Percentiles rank a stretch among this genome's conserved stretches.
Evolutionary conservation across 1,284 basidiomycete species (phyloP).

Genomic region (Apiotrichum laibachii): DNA sequence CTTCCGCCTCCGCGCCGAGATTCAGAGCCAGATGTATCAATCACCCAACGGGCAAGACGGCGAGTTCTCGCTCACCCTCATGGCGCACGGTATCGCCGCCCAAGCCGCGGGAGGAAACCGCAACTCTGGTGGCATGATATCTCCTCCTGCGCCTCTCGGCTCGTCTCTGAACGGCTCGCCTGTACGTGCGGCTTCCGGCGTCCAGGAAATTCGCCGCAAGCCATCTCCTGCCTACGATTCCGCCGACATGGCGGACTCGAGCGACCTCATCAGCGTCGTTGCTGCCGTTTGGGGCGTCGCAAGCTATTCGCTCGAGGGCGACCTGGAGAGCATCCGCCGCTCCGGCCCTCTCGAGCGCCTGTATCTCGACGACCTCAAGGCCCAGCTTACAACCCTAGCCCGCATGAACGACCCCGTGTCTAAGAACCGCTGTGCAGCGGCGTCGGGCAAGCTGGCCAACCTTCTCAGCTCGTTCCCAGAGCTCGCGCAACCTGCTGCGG

Average conservation of each 20-base stretch:
- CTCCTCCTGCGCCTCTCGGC: too few species aligned
- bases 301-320: slow-evolving; percentile 31
- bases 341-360: slow-evolving; percentile 39
- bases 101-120: neutral
- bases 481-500: slow-evolving; percentile 24
- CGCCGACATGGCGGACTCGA: slow-evolving; percentile 13
- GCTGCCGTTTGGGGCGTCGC: slow-evolving; percentile 41
- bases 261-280: slow-evolving; percentile 31
- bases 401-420: slow-evolving; percentile 23
- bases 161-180: too few species aligned
- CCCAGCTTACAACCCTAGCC: slow-evolving; percentile 27
- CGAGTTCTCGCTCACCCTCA: slow-evolving; percentile 10
- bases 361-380: slow-evolving; percentile 45
- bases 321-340: slow-evolving; percentile 33
- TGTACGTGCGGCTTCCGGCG: too few species aligned
- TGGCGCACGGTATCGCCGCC: slow-evolving; percentile 7
- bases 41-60: slow-evolving; percentile 1
- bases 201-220: slow-evolving; percentile 26
- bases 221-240: slow-evolving; percentile 26
- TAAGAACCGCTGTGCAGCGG: slow-evolving; percentile 25
- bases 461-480: slow-evolving; percentile 35
- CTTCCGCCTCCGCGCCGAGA: slow-evolving; percentile 45
- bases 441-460: slow-evolving; percentile 22
- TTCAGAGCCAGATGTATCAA: slow-evolving; percentile 37
- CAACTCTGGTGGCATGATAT: neutral